Conservation (phyloP, 371 early-diverging fungal genomes). For the Apophysomyces variabilis region DNA sequence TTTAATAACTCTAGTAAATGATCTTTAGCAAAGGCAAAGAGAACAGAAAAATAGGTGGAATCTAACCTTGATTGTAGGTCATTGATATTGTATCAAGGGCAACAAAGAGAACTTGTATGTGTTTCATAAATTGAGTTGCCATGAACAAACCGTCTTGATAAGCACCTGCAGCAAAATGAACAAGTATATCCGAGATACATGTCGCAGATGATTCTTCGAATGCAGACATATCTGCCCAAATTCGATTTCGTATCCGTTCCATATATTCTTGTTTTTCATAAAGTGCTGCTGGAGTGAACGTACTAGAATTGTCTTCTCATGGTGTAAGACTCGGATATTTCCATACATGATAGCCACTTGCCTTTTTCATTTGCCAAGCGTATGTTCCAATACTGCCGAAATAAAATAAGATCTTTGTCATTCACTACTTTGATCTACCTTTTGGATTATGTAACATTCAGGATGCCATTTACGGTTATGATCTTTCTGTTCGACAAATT, state of each 20-base stretch:
- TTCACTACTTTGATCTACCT: slow-evolving; percentile 37
- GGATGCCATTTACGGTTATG: slow-evolving; percentile 91
- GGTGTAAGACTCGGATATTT: background rate
- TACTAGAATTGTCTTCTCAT: background rate
- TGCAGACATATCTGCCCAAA: slow-evolving; percentile 20
- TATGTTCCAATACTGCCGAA: slow-evolving; percentile 25
- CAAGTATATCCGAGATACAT: slow-evolving; percentile 90
- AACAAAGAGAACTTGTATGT: slow-evolving; percentile 84
- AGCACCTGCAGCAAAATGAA: slow-evolving; percentile 80
- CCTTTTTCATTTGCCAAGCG: slow-evolving; percentile 21
- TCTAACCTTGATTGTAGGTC: slow-evolving; percentile 19
- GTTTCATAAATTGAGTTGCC: slow-evolving; percentile 84
- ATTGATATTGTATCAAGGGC: slow-evolving; percentile 68
- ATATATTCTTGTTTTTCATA: slow-evolving; percentile 10
- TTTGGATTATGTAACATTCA: slow-evolving; percentile 97
- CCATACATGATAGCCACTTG: background rate
- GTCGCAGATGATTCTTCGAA: slow-evolving; percentile 88
- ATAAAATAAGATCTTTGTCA: background rate
- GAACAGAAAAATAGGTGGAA: background rate
- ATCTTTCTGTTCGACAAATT: slow-evolving; percentile 82
- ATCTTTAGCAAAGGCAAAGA: slow-evolving; percentile 19
- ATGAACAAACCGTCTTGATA: slow-evolving; percentile 79
- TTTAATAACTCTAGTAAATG: slow-evolving; percentile 14
- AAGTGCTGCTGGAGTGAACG: slow-evolving; percentile 13
- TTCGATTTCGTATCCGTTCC: slow-evolving; percentile 19